Percentiles rank a stretch among this genome's conserved stretches.
phyloP scores from a whole-genome alignment of 768 basidiomycete genomes.

The Boletus sp. region DNA sequence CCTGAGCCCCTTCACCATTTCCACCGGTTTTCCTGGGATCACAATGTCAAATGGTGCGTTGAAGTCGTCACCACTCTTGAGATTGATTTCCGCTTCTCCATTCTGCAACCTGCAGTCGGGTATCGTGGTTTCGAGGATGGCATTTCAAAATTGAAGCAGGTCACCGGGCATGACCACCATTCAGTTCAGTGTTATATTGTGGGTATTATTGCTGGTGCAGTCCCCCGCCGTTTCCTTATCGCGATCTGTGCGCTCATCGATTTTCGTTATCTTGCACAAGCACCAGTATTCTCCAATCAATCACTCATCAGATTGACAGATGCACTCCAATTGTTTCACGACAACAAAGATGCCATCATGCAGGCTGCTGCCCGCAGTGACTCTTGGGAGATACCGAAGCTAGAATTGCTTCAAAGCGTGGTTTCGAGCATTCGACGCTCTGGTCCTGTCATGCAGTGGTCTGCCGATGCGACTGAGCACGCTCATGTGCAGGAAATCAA shows the following conservation, averaged over 20 bases:
- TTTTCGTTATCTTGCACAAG: not conserved
- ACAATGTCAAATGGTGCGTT: not conserved
- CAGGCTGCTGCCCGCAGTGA: not conserved
- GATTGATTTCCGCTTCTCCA: no score
- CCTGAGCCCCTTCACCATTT: not conserved
- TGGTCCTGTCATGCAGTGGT: not conserved
- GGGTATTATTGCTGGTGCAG: not conserved
- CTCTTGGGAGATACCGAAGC: not conserved
- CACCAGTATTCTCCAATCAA: not conserved
- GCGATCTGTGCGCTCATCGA: not conserved
- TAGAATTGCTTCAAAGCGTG: not conserved
- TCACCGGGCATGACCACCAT: not conserved
- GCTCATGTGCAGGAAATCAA: not conserved
- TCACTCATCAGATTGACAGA: not conserved
- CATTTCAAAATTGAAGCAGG: not conserved
- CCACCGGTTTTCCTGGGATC: not conserved
- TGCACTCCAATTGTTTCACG: not conserved
- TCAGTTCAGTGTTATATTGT: not conserved
- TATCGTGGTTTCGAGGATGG: not conserved
- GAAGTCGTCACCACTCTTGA: not conserved
- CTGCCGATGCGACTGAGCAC: not conserved
- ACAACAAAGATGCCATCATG: not conserved
- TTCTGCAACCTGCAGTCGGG: no score
- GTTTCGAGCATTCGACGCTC: not conserved
- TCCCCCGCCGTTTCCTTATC: not conserved